Evolutionary conservation across 306 rosid species (phyloP), one percentile per base, ranked within the genome.

Genomic region (Rosa chinensis): DNA sequence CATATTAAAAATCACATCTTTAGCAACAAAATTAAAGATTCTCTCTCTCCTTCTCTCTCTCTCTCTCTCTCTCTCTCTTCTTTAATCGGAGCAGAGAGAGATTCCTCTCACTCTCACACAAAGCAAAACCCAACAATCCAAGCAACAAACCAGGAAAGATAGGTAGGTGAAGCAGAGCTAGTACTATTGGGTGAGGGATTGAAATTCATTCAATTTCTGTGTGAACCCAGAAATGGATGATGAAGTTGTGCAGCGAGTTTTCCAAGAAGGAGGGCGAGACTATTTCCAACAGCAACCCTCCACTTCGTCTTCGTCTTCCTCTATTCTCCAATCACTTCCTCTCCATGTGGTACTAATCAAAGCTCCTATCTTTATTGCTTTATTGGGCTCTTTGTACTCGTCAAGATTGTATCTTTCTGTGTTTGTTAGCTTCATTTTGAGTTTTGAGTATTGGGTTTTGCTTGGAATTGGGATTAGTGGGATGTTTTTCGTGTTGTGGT

Each of bases 231-330:
- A 72, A 72, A 89, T 96, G 99, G 99, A 93, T 44, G 92, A 93
- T 20, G 97, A 89, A 78, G 96, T 96, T 80, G 98, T 93, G 69
- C 92, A 96, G 89, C 90, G 98, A 52, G 99, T 96, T n/a, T 93
- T 96, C 84, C 97, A 93, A 72, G 97, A 91, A 88, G 98, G 97
- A 84, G 99, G 99, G 71, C 97, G 99, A 78, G 98, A 96, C 73
- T 96, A 80, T 77, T 93, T 82, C 70, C 99, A 96, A 18, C 98
- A 96, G 45, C 98, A 90, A 55, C 93, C 98, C 78, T 90, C 98
- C 61, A 89, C 99, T 80, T 91, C 99, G 40, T 88, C 93, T 39
- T 89, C 90, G 9, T 92, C 97, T 12, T 92, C 91, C 35, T 88
- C 99, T 17, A 96, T 96, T 72, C 99, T 96, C 73, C 98, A 96